Conservation (phyloP, 495 filamentous ascomycete species). For the Penicillium nucicola region DNA sequence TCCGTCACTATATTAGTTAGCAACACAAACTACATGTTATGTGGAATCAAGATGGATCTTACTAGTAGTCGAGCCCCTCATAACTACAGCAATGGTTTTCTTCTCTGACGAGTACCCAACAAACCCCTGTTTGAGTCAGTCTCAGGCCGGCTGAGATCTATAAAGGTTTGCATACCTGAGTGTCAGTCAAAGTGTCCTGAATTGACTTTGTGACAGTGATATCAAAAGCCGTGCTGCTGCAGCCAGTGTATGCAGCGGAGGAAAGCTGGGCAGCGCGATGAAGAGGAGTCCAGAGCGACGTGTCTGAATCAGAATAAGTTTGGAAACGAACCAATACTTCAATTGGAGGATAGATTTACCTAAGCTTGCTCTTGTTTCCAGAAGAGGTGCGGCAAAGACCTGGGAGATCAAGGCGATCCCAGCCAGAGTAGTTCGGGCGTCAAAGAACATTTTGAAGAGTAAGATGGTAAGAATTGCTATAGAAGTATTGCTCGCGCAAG, state of each 20-base stretch:
- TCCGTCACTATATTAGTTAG: conserved; percentile 14
- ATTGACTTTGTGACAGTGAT: conserved; percentile 32
- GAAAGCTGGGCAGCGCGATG: conserved; percentile 32
- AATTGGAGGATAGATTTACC: conserved; percentile 8
- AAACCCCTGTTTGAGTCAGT: conserved; percentile 17
- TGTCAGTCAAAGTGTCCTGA: conserved; percentile 20
- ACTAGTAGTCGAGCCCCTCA: conserved; percentile 32
- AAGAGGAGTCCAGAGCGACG: conserved; percentile 19
- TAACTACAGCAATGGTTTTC: conserved; percentile 30
- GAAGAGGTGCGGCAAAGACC: conserved; percentile 8
- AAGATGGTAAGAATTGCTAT: background rate
- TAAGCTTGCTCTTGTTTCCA: conserved; percentile 14
- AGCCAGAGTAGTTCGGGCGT: conserved; percentile 1
- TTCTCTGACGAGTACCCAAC: conserved; percentile 27
- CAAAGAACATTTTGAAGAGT: conserved; percentile 10
- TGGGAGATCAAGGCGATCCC: conserved; percentile 10
- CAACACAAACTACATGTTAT: background rate
- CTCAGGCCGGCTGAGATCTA: too few species aligned
- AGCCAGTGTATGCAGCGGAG: conserved; percentile 33
- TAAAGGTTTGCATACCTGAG: conserved; percentile 21
- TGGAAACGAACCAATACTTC: background rate
- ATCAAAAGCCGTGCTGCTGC: conserved; percentile 27
- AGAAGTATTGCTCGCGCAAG: background rate
- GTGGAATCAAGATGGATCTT: background rate
- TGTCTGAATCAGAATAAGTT: conserved; percentile 14